A percentile compares a stretch with the other conserved stretches of the same genome.
Conservation (phyloP, 1,139 yeast genomes). For the Lodderomyces pseudojiufengensis region DNA sequence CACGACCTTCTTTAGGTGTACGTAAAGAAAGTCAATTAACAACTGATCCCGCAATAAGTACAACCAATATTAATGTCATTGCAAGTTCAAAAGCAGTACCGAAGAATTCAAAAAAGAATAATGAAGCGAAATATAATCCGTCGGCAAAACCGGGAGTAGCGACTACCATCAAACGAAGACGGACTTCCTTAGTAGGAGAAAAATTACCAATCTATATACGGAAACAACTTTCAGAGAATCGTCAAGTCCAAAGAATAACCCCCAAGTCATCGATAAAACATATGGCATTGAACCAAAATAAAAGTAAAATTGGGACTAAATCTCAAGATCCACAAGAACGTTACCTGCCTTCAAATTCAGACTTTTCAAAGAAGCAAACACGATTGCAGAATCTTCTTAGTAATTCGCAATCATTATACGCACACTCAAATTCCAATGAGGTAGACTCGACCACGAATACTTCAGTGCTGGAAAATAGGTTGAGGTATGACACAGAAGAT, state of each 20-base stretch:
- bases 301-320: no score
- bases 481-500: constrained; percentile 18
- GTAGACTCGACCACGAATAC: constrained; percentile 11
- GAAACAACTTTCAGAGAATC: constrained; percentile 22
- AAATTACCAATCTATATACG: constrained; percentile 37
- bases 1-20: constrained; percentile 12
- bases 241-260: constrained; percentile 10
- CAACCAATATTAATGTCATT: constrained; percentile 33
- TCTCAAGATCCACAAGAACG: background rate
- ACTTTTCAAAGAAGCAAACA: constrained; percentile 15
- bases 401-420: constrained; percentile 39
- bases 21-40: constrained; percentile 19
- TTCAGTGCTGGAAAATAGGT: constrained; percentile 12
- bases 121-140: background rate
- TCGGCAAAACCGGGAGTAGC: background rate
- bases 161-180: constrained; percentile 14
- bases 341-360: constrained; percentile 5
- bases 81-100: constrained; percentile 24
- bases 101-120: constrained; percentile 1
- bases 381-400: constrained; percentile 34
- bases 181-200: constrained; percentile 39
- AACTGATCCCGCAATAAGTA: constrained; percentile 31
- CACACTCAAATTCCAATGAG: constrained; percentile 22
- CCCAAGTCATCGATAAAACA: constrained; percentile 11
- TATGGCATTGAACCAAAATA: no score